Percentiles rank a stretch among this genome's conserved stretches.
Evolutionary conservation across 176 grass and related monocot species (phyloP).

Genomic region (Hsuehochloa calcarea): DNA sequence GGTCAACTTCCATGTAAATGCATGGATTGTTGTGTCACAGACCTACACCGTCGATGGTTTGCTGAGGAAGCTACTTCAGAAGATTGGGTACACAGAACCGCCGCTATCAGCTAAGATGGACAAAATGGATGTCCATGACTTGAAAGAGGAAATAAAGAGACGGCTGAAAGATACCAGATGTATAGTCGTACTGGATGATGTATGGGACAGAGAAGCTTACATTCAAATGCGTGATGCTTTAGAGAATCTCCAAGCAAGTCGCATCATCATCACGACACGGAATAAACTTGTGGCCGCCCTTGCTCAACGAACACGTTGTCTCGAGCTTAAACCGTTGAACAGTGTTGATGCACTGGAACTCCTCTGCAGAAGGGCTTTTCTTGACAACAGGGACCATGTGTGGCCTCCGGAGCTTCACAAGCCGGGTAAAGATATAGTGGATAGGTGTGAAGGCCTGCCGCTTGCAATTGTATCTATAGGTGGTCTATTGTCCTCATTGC

Average conservation of each 20-base stretch:
- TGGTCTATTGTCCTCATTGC: conserved; percentile 22
- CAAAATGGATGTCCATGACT: background rate
- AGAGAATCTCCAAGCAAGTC: background rate
- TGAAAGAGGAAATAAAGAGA: background rate
- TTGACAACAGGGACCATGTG: background rate
- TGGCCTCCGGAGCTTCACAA: conserved; percentile 24
- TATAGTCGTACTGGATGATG: conserved; percentile 61
- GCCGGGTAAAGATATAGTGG: conserved; percentile 33
- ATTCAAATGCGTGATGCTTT: conserved; percentile 19
- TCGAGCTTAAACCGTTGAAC: background rate
- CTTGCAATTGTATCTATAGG: conserved; percentile 31
- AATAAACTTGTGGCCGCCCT: conserved; percentile 16
- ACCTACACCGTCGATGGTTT: background rate
- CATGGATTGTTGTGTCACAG: conserved; percentile 29
- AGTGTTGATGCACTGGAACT: background rate
- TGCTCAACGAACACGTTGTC: background rate
- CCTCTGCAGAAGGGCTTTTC: conserved; percentile 24
- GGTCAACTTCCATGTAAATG: background rate
- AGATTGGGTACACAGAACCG: background rate
- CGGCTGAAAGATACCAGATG: conserved; percentile 8
- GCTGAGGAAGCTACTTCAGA: conserved; percentile 13
- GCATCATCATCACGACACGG: conserved; percentile 51
- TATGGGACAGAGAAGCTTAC: conserved; percentile 48
- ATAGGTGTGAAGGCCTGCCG: conserved; percentile 33
- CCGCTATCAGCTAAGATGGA: background rate